phyloP scores from a whole-genome alignment of 441 rosid species.

The Bruguiera hainesii region DNA sequence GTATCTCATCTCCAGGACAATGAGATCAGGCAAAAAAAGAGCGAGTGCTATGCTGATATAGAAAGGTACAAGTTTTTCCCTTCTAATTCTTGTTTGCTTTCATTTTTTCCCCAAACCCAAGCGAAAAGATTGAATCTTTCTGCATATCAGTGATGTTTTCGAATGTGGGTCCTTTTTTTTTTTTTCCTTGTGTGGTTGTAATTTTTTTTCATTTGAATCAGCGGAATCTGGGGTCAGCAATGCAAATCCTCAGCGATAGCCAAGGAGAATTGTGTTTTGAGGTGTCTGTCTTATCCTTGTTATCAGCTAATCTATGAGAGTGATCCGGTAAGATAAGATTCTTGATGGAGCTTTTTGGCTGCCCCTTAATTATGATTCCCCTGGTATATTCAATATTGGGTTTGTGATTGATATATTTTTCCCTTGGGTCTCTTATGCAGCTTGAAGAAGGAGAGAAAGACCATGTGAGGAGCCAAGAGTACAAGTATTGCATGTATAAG shows the following conservation, averaged over 20 bases:
- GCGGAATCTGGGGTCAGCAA: conserved; percentile 84
- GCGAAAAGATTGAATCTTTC: neutral
- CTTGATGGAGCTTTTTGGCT: neutral
- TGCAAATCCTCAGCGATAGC: conserved; percentile 68
- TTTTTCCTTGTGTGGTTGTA: conserved; percentile 13
- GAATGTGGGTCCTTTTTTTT: neutral
- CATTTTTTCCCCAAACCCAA: neutral
- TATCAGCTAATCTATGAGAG: conserved; percentile 77
- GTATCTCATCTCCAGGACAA: conserved; percentile 40
- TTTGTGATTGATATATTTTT: neutral
- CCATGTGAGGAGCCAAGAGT: conserved; percentile 72
- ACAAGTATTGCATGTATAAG: conserved; percentile 86
- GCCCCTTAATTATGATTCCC: neutral
- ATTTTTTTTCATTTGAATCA: conserved; percentile 27
- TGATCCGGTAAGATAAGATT: conserved; percentile 62
- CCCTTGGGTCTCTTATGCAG: conserved; percentile 31
- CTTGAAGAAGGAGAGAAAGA: conserved; percentile 95
- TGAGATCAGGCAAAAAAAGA: conserved; percentile 66
- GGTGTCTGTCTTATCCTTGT: conserved; percentile 75
- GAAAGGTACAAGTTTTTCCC: conserved; percentile 36
- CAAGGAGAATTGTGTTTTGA: conserved; percentile 82
- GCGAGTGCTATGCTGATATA: conserved; percentile 71
- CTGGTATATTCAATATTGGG: conserved; percentile 3
- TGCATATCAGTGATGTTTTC: neutral
- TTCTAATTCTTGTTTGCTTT: neutral